Conservation (phyloP, 768 basidiomycete species). For the Solioccasus polychromus region DNA sequence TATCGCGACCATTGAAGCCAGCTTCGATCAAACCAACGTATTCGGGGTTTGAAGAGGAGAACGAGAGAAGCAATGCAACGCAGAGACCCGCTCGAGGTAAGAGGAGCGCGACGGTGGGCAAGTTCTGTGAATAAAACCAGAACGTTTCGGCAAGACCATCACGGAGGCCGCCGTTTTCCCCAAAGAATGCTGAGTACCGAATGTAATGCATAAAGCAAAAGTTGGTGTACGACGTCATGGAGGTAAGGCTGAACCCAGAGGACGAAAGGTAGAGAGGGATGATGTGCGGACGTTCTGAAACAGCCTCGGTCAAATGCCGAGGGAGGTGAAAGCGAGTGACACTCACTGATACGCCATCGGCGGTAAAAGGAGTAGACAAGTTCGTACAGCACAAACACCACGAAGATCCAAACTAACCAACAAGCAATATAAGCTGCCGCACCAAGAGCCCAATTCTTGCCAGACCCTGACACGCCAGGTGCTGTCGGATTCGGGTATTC, state of each 20-base stretch:
- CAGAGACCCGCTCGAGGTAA: slow-evolving; percentile 79
- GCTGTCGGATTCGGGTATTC: slow-evolving; percentile 70
- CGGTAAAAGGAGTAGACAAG: slow-evolving; percentile 71
- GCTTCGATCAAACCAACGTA: slow-evolving; percentile 45
- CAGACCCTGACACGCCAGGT: slow-evolving; percentile 66
- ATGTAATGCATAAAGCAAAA: slow-evolving; percentile 85
- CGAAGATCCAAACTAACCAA: slow-evolving; percentile 72
- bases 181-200: slow-evolving; percentile 64
- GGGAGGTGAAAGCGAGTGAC: slow-evolving; percentile 13
- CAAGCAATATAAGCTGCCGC: slow-evolving; percentile 81
- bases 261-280: slow-evolving; percentile 82
- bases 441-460: slow-evolving; percentile 78
- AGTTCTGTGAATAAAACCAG: slow-evolving; percentile 81
- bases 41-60: slow-evolving; percentile 49
- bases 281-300: slow-evolving; percentile 75
- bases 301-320: slow-evolving; percentile 4
- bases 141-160: slow-evolving; percentile 79
- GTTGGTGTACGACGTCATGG: slow-evolving; percentile 76
- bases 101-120: slow-evolving; percentile 77
- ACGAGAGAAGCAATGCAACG: slow-evolving; percentile 68
- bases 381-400: slow-evolving; percentile 75
- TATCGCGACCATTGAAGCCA: slow-evolving; percentile 55
- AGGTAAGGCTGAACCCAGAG: slow-evolving; percentile 69
- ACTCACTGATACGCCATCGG: slow-evolving; percentile 80
- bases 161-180: slow-evolving; percentile 46